Conservation (phyloP, 805 yeast genomes). For the Candida succiphila region DNA sequence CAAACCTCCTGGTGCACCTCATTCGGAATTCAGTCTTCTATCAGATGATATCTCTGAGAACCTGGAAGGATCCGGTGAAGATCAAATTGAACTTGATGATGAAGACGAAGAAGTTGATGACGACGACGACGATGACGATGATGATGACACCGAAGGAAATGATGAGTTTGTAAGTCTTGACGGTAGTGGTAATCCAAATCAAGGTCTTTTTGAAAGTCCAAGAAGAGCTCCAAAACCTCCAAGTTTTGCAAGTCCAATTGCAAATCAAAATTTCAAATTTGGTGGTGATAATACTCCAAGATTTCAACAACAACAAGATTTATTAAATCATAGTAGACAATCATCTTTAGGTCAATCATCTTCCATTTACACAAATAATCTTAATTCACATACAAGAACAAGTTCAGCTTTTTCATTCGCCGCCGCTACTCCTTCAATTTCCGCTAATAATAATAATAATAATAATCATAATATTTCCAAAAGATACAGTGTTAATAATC, state of each 20-base stretch:
- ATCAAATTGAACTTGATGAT: constrained; percentile 4
- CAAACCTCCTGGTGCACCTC: constrained; percentile 5
- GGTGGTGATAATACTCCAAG: constrained; percentile 11
- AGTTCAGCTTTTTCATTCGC: constrained; percentile 21
- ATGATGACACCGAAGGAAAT: background rate
- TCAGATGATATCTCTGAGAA: background rate
- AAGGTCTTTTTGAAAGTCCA: constrained; percentile 46
- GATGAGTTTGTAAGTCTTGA: background rate
- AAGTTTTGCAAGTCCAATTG: constrained; percentile 15
- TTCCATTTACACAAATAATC: constrained; percentile 34
- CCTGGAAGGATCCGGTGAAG: no score
- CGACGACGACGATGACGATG: background rate
- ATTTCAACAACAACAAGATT: constrained; percentile 5
- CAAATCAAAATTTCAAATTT: constrained; percentile 13
- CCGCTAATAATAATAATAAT: no score
- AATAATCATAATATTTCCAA: constrained; percentile 12
- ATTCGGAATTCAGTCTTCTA: constrained; percentile 1
- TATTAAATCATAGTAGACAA: constrained; percentile 15
- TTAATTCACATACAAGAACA: constrained; percentile 24
- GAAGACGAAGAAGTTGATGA: constrained; percentile 5
- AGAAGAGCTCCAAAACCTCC: constrained; percentile 71
- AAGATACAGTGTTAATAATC: constrained; percentile 13
- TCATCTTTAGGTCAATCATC: constrained; percentile 21
- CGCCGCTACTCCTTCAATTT: constrained; percentile 10
- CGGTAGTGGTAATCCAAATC: background rate